Base-by-base conservation (phyloP, 106 monocot genomes). In the Hemerocallis citrina region DNA sequence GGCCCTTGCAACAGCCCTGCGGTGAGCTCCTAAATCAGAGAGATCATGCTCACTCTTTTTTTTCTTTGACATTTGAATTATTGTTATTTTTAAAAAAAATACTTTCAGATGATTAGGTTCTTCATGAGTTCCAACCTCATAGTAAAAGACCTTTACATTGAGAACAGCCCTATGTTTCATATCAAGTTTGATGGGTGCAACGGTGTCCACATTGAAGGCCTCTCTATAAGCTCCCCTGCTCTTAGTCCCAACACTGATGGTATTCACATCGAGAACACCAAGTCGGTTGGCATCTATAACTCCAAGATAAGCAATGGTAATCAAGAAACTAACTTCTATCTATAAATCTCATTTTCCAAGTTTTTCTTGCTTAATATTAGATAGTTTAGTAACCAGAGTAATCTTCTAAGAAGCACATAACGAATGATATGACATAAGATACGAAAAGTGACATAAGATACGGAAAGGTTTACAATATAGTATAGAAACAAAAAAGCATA, bases 121-220 rank as follows among this genome's bases (percentile, higher is more conserved):
- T 88, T 92, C 81, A 65, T 80, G 81, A 79, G 91, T 70, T 77
- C 66, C 23, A 85, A 90, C 62, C 19, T 91, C 43, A 82, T 65
- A 1, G 46, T 98, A 34, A 68, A 52, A 34, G 84, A 80, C 41
- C 52, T 98, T 11, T 39, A 58, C 34, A 82, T 98, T n/a, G 65
- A 98, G 68, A 98, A 98, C 81, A 98, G 96, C 48, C 96, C 96
- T 0, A 76, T 88, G 59, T 91, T 98, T 68, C 96, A 98, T 62
- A 43, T 98, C 34, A 88, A 92, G 45, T 95, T 95, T 61, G 94
- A 95, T 39, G 76, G 73, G 11, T 95, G 94, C 61, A 62, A 81
- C 3, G 85, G 62, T 5, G 89, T 95, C 23, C 83, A 76, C 74
- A 89, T 95, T n/a, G 83, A 89, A 7, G 76, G 78, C 52, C 32